Conservation (phyloP, 768 basidiomycete genomes). For the Trametes punicea region DNA sequence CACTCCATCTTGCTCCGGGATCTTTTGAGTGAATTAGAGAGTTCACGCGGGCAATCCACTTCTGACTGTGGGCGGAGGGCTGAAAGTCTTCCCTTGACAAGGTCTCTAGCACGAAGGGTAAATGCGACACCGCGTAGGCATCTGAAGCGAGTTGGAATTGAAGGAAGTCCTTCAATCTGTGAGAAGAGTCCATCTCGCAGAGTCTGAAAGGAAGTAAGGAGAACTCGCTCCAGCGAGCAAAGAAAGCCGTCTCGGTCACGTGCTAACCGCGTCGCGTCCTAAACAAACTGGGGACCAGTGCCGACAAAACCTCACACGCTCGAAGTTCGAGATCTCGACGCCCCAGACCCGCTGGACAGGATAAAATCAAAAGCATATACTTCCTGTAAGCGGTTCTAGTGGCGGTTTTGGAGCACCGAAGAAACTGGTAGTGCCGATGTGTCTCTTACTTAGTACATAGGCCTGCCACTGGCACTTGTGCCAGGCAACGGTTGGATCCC, state of each 20-base stretch:
- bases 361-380: no score
- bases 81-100: slow-evolving; percentile 50
- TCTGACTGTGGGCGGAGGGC: slow-evolving; percentile 64
- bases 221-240: background rate
- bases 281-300: no score
- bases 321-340: no score
- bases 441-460: no score
- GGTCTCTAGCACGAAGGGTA: slow-evolving; percentile 56
- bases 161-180: slow-evolving; percentile 61
- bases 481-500: no score
- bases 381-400: no score
- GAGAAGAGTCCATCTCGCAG: slow-evolving; percentile 22
- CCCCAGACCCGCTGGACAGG: no score
- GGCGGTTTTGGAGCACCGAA: no score
- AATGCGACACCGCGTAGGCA: slow-evolving; percentile 50
- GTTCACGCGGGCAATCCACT: slow-evolving; percentile 74
- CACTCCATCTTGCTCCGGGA: slow-evolving; percentile 75
- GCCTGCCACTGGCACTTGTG: no score
- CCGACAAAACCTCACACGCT: no score
- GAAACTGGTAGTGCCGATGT: no score
- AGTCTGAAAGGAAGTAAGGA: background rate
- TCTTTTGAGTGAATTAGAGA: slow-evolving; percentile 77
- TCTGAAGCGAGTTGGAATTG: slow-evolving; percentile 75
- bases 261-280: slow-evolving; percentile 9
- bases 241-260: slow-evolving; percentile 18